Percentiles rank a stretch among this genome's conserved stretches.
Conservation (phyloP, 1,139 yeast species). For the Zygotorulaspora mrakii region DNA sequence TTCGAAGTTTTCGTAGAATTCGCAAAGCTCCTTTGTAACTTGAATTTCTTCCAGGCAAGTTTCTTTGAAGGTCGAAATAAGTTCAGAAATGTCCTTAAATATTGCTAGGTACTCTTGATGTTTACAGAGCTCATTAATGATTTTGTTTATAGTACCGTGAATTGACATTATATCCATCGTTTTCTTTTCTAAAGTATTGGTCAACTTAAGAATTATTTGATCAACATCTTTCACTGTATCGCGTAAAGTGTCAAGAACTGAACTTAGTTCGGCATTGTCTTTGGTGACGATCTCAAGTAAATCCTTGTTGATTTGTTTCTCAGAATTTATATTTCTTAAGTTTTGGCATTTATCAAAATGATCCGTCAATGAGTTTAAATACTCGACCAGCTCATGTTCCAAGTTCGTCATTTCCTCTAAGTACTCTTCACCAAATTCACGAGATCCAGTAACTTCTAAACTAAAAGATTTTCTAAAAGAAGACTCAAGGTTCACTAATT, state of each 20-base stretch:
- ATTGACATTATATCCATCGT: slow-evolving; percentile 22
- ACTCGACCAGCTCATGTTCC: slow-evolving; percentile 67
- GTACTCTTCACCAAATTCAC: slow-evolving; percentile 20
- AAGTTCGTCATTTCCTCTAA: slow-evolving; percentile 44
- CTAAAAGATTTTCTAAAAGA: slow-evolving; percentile 21
- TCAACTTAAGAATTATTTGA: slow-evolving; percentile 33
- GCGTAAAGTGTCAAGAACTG: slow-evolving; percentile 37
- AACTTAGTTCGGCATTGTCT: slow-evolving; percentile 41
- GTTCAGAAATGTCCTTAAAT: slow-evolving; percentile 28
- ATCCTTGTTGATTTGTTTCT: slow-evolving; percentile 34
- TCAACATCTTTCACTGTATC: slow-evolving; percentile 35
- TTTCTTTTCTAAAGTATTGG: slow-evolving; percentile 19
- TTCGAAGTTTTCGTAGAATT: slow-evolving; percentile 48
- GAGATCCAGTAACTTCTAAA: slow-evolving; percentile 16
- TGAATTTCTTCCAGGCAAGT: slow-evolving; percentile 32
- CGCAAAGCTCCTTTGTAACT: slow-evolving; percentile 38
- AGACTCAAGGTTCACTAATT: slow-evolving; percentile 23
- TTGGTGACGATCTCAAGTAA: slow-evolving; percentile 41
- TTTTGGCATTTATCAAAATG: slow-evolving; percentile 73
- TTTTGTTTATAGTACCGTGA: slow-evolving; percentile 27
- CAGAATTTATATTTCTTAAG: slow-evolving; percentile 28
- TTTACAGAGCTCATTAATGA: slow-evolving; percentile 29
- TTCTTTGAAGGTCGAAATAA: slow-evolving; percentile 25
- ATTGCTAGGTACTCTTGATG: slow-evolving; percentile 28
- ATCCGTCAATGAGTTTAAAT: slow-evolving; percentile 67